Conservation (phyloP, 23 red algal species). For the Gracilaria caudata region DNA sequence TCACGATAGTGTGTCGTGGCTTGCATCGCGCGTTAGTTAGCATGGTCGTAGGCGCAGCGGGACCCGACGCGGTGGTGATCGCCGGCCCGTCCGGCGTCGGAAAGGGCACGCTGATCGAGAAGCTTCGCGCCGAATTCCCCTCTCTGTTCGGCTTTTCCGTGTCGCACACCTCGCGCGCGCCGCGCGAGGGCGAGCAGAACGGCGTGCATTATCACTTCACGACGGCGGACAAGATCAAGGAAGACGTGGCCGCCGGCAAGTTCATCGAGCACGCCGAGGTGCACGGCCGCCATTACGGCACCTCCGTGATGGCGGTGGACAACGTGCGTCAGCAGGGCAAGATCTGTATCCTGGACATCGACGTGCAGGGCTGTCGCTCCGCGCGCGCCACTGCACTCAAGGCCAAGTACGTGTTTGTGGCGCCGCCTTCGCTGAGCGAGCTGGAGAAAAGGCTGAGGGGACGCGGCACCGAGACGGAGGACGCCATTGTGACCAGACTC, state of each 20-base stretch:
- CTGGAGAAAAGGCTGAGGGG: slow-evolving; percentile 86
- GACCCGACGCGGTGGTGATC: slow-evolving; percentile 75
- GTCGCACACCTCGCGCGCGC: slow-evolving; percentile 94
- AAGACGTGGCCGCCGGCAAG: slow-evolving; percentile 63
- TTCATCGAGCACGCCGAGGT: slow-evolving; percentile 96
- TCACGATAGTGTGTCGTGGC: neutral
- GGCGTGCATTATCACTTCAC: slow-evolving; percentile 95
- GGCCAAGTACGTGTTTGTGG: slow-evolving; percentile 91
- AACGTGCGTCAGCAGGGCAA: slow-evolving; percentile 57
- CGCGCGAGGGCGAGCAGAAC: slow-evolving; percentile 85
- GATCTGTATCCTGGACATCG: slow-evolving; percentile 95
- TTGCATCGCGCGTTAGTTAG: neutral
- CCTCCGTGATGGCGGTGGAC: slow-evolving; percentile 77
- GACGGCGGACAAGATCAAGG: slow-evolving; percentile 70
- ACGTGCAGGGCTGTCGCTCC: slow-evolving; percentile 96
- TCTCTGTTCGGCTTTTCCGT: slow-evolving; percentile 86
- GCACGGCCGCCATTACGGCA: slow-evolving; percentile 95
- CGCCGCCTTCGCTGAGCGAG: slow-evolving; percentile 81
- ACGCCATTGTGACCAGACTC: slow-evolving; percentile 63
- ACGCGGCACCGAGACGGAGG: slow-evolving; percentile 87
- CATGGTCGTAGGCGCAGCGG: neutral
- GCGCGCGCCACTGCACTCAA: slow-evolving; percentile 65
- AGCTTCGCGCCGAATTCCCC: slow-evolving; percentile 62
- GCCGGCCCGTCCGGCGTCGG: slow-evolving; percentile 97
- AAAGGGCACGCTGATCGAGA: slow-evolving; percentile 91